Percentiles rank a stretch among this genome's conserved stretches.
phyloP scores from a whole-genome alignment of 2,329 filamentous ascomycete genomes.

The Ascochyta fabae region DNA sequence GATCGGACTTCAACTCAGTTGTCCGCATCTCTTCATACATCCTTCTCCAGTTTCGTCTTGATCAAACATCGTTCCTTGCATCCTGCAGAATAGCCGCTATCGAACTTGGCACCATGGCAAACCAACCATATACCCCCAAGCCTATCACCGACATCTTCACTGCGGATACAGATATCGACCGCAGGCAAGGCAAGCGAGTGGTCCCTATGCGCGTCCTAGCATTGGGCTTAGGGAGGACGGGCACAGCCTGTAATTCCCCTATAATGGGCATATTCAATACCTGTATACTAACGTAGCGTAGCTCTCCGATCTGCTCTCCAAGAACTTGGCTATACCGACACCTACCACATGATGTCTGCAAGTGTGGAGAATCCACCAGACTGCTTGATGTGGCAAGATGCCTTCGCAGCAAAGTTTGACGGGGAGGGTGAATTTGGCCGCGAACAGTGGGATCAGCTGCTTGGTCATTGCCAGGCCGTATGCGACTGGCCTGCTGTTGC shows the following conservation, averaged over 20 bases:
- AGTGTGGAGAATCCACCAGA: conserved; percentile 73
- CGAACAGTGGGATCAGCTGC: conserved; percentile 57
- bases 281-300: neutral
- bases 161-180: conserved; percentile 59
- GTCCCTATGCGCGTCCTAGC: conserved; percentile 77
- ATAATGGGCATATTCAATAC: neutral
- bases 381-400: conserved; percentile 73
- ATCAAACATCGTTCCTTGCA: neutral
- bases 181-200: conserved; percentile 63
- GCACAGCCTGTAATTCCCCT: conserved; percentile 57
- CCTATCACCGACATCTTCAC: conserved; percentile 23
- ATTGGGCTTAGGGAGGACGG: conserved; percentile 72
- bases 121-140: conserved; percentile 14
- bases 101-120: conserved; percentile 3
- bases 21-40: neutral
- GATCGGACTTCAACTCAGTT: neutral
- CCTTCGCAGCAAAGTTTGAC: conserved; percentile 67
- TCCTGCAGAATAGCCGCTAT: neutral
- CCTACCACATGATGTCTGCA: conserved; percentile 62
- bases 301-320: conserved; percentile 69
- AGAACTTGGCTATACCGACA: conserved; percentile 63
- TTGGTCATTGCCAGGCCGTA: conserved; percentile 52
- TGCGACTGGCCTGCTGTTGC: conserved; percentile 39
- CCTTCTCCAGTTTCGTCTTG: neutral
- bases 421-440: conserved; percentile 66